A percentile compares a stretch with the other conserved stretches of the same genome.
Conservation (phyloP, 2,329 filamentous ascomycete genomes). For the Phialocephala subalpina region DNA sequence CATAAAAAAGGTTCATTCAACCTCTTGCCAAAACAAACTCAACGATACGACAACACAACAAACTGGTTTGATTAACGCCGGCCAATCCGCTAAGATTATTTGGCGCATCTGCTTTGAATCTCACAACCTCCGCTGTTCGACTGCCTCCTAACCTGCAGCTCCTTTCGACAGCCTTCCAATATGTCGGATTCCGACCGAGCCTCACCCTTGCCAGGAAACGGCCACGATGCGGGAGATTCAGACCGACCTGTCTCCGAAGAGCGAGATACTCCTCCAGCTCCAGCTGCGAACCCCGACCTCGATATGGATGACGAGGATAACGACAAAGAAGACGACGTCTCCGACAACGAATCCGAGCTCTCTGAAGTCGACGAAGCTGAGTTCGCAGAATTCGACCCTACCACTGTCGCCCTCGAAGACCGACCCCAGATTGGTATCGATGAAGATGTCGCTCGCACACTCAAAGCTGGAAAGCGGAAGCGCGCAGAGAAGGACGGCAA, state of each 20-base stretch:
- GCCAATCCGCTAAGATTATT: neutral
- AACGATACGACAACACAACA: neutral
- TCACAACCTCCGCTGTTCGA: neutral
- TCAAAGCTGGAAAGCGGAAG: constrained; percentile 72
- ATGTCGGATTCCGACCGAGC: constrained; percentile 41
- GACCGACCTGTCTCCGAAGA: constrained; percentile 35
- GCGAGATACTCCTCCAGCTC: constrained; percentile 31
- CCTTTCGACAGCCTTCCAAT: constrained; percentile 2
- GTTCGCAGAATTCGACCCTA: constrained; percentile 74
- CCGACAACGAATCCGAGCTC: constrained; percentile 59
- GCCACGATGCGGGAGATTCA: constrained; percentile 30
- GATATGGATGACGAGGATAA: constrained; percentile 42
- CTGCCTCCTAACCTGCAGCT: neutral
- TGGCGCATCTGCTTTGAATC: neutral
- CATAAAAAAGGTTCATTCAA: constrained; percentile 10
- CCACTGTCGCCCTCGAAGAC: constrained; percentile 68
- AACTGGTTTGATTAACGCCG: neutral
- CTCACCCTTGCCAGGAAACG: constrained; percentile 36
- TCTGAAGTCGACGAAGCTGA: constrained; percentile 76
- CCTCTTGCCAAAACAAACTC: neutral
- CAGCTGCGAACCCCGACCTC: constrained; percentile 38
- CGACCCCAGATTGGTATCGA: constrained; percentile 69
- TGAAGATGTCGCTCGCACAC: constrained; percentile 68
- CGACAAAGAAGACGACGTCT: constrained; percentile 43
- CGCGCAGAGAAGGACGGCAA: constrained; percentile 72